Evolutionary conservation across 2,329 filamentous ascomycete species (phyloP), one percentile per base, ranked within the genome.

Genomic region (Trichoderma atrobrunneum): DNA sequence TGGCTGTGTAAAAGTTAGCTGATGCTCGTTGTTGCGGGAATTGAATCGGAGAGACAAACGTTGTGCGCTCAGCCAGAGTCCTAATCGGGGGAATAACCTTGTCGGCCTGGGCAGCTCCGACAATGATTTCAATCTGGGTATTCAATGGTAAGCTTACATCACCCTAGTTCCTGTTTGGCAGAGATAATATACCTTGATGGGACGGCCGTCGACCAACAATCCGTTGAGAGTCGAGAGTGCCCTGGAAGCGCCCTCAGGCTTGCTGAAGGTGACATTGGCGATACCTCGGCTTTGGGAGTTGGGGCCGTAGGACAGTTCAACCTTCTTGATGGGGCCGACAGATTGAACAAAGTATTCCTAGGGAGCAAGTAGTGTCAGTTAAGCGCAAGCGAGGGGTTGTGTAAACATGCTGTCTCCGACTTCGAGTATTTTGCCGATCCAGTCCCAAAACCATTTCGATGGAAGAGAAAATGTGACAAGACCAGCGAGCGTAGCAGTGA

Each of bases 281-380:
- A 95, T 93, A 76, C 96, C 96, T 80, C 94, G 93, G 87, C 95
- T 98, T 77, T 91, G 89, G 75, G 95, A 95, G 80, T 93, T 94
- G 75, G 95, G 93, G 78, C 95, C 96, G 84, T 99, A 99, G 66
- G 93, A 94, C 78, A 99, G 87, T 77, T 96, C 91, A 75, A 97
- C 93, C 83, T 89, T 92, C 88, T 97, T 98, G 84, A 98, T 93
- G 75, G 92, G 89, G 77, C 95, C 95, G 82, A 97, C 90, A 78
- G 93, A 92, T 80, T 93, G 92, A 80, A 87, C 85, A 83, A 99
- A 98, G 84, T 98, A 99, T 86, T 99, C 96, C 96, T 99, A 94
- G 83, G 83, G 82, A 84, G 83, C 82, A 86, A 85, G 83, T 80
- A 81, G 85, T 83, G 91, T 94, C 90, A 94, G 92, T 93, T 79